Percentiles rank a stretch among this genome's conserved stretches.
Evolutionary conservation across 352 stramenopile species (phyloP).

Genomic region (Thalassiosira oceanica): DNA sequence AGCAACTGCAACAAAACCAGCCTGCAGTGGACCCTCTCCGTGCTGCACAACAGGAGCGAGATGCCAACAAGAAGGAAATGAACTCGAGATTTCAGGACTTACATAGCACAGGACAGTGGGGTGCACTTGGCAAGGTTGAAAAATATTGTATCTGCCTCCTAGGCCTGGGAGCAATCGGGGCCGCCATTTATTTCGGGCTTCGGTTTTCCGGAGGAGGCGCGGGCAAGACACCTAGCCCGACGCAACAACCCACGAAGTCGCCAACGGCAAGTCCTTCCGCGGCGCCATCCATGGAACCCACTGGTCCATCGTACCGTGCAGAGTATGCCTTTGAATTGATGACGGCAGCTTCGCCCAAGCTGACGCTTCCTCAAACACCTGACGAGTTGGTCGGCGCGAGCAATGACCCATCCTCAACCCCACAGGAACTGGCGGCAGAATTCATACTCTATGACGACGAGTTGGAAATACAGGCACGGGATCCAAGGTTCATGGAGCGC

Average conservation of each 20-base stretch:
- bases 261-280: slow-evolving; percentile 17
- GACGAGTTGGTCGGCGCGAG: slow-evolving; percentile 30
- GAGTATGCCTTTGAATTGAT: slow-evolving; percentile 23
- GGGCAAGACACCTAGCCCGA: neutral
- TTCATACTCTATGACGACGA: slow-evolving; percentile 46
- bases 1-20: neutral
- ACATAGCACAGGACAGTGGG: slow-evolving; percentile 37
- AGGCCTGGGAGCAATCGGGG: slow-evolving; percentile 16
- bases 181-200: slow-evolving; percentile 23
- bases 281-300: slow-evolving; percentile 20
- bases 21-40: slow-evolving; percentile 17
- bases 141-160: slow-evolving; percentile 30
- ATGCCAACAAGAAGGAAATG: slow-evolving; percentile 20
- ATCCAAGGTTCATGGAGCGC: slow-evolving; percentile 43
- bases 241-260: neutral
- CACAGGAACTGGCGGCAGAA: slow-evolving; percentile 38
- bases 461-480: slow-evolving; percentile 10
- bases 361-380: slow-evolving; percentile 12
- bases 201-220: slow-evolving; percentile 7
- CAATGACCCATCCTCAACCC: slow-evolving; percentile 8
- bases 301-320: slow-evolving; percentile 12
- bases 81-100: slow-evolving; percentile 31
- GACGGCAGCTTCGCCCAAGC: slow-evolving; percentile 2
- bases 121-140: slow-evolving; percentile 28
- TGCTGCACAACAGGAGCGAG: slow-evolving; percentile 1